Conservation (phyloP, 441 rosid species). For the Adansonia grandidieri region DNA sequence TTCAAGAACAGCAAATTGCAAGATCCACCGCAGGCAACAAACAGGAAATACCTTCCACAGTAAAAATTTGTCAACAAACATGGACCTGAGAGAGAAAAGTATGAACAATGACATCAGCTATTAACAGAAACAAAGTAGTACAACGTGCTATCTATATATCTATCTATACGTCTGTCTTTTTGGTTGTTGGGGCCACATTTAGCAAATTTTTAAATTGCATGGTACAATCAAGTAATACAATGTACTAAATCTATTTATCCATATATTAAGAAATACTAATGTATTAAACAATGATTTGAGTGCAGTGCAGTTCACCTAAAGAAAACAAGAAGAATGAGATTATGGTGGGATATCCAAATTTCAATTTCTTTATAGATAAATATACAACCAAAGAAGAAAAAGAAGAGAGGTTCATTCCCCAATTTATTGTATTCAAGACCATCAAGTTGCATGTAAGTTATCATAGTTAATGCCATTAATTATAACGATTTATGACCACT, state of each 20-base stretch:
- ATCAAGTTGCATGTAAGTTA: conserved; percentile 15
- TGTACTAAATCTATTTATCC: conserved; percentile 11
- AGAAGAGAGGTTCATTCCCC: conserved; percentile 4
- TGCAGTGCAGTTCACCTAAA: neutral
- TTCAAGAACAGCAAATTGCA: conserved; percentile 81
- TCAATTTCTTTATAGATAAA: conserved; percentile 4
- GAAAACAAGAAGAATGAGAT: conserved; percentile 19
- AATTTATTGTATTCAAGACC: neutral
- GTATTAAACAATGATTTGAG: neutral
- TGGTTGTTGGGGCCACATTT: neutral
- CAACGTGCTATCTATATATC: neutral
- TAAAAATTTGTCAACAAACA: conserved; percentile 85
- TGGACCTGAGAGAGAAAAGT: conserved; percentile 54
- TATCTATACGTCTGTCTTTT: neutral
- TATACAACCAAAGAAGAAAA: neutral
- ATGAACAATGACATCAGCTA: conserved; percentile 13
- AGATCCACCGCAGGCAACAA: conserved; percentile 86
- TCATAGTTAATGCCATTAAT: neutral
- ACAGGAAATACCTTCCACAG: conserved; percentile 95
- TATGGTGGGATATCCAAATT: neutral
- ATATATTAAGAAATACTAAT: neutral
- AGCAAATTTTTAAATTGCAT: neutral
- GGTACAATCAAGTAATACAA: neutral
- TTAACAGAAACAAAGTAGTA: conserved; percentile 15
- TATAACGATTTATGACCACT: neutral